Conservation (phyloP, 2,329 filamentous ascomycete genomes). For the Aspergillus ruber region DNA sequence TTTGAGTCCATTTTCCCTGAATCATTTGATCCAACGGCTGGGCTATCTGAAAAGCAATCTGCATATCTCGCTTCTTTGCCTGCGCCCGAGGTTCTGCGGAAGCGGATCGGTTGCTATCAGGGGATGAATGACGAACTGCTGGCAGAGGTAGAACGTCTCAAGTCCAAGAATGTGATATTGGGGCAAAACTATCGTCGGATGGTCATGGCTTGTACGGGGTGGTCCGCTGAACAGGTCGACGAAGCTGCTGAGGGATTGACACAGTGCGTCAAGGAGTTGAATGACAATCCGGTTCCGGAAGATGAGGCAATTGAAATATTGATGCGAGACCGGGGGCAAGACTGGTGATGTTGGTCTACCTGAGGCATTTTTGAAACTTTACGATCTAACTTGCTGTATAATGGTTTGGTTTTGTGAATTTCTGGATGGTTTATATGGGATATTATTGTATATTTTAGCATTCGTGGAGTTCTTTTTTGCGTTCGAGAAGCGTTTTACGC, state of each 20-base stretch:
- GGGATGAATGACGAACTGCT: conserved; percentile 61
- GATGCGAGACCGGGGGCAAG: conserved; percentile 40
- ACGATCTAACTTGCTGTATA: background rate
- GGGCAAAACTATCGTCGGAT: conserved; percentile 85
- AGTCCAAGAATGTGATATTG: conserved; percentile 72
- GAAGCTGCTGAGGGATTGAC: conserved; percentile 71
- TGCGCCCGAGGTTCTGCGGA: conserved; percentile 55
- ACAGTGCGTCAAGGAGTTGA: conserved; percentile 70
- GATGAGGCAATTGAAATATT: conserved; percentile 40
- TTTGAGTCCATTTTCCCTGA: conserved; percentile 34
- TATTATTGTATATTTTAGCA: conserved; percentile 3
- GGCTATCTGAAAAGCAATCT: conserved; percentile 34
- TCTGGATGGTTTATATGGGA: background rate
- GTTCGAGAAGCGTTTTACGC: conserved; percentile 4
- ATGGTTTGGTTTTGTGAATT: background rate
- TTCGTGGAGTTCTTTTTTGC: conserved; percentile 2
- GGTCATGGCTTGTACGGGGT: conserved; percentile 77
- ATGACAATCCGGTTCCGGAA: conserved; percentile 53
- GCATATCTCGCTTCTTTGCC: conserved; percentile 50
- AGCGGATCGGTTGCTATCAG: conserved; percentile 64
- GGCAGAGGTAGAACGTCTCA: conserved; percentile 62
- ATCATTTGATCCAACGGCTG: conserved; percentile 35
- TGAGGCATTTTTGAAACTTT: background rate
- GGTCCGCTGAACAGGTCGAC: conserved; percentile 73
- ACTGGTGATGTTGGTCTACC: conserved; percentile 27